Base-by-base conservation (phyloP, 2,329 filamentous ascomycete genomes). In the Aspergillus sp. region DNA sequence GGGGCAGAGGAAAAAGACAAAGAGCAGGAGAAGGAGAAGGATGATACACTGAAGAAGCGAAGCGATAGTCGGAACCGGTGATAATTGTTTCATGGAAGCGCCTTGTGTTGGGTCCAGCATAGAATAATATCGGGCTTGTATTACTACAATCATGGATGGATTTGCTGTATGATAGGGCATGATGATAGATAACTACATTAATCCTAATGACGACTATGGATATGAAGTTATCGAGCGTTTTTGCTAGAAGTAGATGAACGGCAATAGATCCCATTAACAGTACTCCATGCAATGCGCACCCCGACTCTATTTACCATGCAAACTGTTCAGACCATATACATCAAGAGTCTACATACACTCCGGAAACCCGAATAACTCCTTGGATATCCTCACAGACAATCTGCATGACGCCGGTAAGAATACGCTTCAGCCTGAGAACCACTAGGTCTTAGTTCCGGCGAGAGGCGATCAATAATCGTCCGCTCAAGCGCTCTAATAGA, bases 371-470 rank as follows among this genome's bases (percentile, higher is more conserved):
- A 19, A 19, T 19, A 19, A 19, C 19, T 19, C 19, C 19, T 2
- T 1, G 19, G 19, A 19, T 19, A 19, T 19, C 19, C 19, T 19
- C 19, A 19, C 19, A 19, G 1, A 32, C 30, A 32, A 32, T 94
- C 88, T 39, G 82, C 80, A 72, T 97, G 91, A 67, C 84, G 86
- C 74, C 93, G 93, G 73, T 95, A 96, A 67, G 80, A 83, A 49
- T 70, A 71, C 4, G 53, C 48, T 34, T 50, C 53, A 7, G 68
- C 73, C 35, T 71, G 71, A 33, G 74, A 69, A 29, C 69, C 70
- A 71, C 85, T 85, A 35, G 88, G 88, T 48, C 75, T 75, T 55
- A 94, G 71, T 62, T 93, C 86, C 1, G 77, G 71, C 4, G 84
- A 84, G 29, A 96, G 73, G 54, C 86, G 80, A 44, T 83, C 78